A percentile compares a stretch with the other conserved stretches of the same genome.
These are phyloP conservation scores for Ambrosia artemisiifolia DNA, from an alignment of 129 eudicot species.

Conservation along the genomic window DNA sequence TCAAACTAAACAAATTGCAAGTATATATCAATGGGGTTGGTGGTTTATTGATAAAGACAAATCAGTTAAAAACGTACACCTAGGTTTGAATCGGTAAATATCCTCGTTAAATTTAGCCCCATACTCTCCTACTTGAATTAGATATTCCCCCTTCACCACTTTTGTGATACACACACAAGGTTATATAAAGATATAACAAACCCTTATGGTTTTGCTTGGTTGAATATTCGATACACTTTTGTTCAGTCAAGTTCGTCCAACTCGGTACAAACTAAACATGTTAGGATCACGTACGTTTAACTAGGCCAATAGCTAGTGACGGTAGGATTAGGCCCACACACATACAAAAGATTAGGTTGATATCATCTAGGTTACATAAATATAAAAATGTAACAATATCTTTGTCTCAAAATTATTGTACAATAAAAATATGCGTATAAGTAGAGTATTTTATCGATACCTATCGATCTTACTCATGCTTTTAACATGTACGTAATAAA, in stretches of 20 bases:
- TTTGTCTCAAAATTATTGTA: background rate
- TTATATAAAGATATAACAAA: background rate
- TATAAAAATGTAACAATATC: background rate
- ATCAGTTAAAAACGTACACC: too few species aligned
- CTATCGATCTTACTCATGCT: background rate
- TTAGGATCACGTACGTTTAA: too few species aligned
- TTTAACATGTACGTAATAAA: background rate
- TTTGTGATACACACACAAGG: too few species aligned
- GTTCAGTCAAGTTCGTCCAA: too few species aligned
- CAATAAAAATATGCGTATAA: background rate
- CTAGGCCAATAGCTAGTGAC: too few species aligned
- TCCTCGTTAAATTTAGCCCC: background rate
- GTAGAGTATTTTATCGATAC: background rate
- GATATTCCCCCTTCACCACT: too few species aligned
- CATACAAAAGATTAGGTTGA: background rate
- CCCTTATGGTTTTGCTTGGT: too few species aligned
- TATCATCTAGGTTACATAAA: background rate
- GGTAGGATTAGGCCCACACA: too few species aligned
- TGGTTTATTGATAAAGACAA: too few species aligned
- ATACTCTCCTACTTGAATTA: background rate
- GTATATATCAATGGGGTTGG: background rate
- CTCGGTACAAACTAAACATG: too few species aligned
- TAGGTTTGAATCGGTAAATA: too few species aligned
- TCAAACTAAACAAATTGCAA: background rate
- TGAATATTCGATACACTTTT: too few species aligned